Percentiles rank a stretch among this genome's conserved stretches.
phyloP scores from a whole-genome alignment of 768 basidiomycete genomes.

The Hortiboletus flavorubellus region DNA sequence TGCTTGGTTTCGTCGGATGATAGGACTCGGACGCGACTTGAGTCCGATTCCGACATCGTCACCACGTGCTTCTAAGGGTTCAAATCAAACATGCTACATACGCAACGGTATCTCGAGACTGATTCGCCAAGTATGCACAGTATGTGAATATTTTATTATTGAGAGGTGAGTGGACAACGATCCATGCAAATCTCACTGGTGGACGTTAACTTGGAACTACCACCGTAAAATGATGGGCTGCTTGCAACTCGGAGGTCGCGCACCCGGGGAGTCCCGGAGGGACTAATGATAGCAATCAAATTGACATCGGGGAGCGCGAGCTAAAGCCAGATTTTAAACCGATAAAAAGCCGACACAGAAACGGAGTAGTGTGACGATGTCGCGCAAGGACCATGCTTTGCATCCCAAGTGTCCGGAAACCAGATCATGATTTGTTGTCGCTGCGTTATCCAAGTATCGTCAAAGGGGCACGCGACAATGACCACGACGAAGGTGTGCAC shows the following conservation, averaged over 20 bases:
- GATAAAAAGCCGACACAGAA: not conserved
- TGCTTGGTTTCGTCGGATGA: not conserved
- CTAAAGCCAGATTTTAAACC: not conserved
- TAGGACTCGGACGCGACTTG: too few species aligned
- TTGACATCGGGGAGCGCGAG: not conserved
- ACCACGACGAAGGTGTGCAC: not conserved
- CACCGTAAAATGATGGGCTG: not conserved
- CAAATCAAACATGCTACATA: too few species aligned
- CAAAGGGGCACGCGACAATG: not conserved
- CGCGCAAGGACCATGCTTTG: not conserved
- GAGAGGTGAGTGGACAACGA: not conserved
- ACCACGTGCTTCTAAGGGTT: not conserved
- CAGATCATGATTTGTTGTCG: not conserved
- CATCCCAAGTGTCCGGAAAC: not conserved
- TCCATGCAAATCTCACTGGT: not conserved
- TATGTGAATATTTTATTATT: too few species aligned
- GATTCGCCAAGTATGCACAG: not conserved
- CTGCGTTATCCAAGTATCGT: not conserved
- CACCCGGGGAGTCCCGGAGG: not conserved
- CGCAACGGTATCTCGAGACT: not conserved
- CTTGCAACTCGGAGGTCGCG: not conserved
- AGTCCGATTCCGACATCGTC: too few species aligned
- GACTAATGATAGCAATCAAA: not conserved
- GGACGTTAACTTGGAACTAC: too few species aligned
- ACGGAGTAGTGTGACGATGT: not conserved